Percentiles rank a stretch among this genome's conserved stretches.
These are phyloP conservation scores for Nymphaea thermarum DNA, from an alignment of 164 flowering plant species.

Conservation along the genomic window DNA sequence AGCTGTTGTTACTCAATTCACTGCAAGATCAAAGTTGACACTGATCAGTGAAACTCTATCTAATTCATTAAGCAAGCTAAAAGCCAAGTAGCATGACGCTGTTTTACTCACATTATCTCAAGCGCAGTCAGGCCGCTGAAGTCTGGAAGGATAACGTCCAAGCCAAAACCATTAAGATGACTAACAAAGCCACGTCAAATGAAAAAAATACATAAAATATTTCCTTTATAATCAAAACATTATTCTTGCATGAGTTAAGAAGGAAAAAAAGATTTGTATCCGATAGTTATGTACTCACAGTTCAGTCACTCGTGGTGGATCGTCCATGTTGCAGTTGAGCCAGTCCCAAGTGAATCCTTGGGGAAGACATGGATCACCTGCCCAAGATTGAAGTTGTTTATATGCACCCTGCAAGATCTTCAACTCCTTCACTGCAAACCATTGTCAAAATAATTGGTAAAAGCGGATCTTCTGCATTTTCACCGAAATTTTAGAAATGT, in stretches of 20 bases:
- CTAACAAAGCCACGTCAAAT: neutral
- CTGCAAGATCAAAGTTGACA: neutral
- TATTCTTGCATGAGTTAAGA: neutral
- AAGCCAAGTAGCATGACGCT: neutral
- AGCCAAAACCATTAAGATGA: neutral
- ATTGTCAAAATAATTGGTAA: neutral
- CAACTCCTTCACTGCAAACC: neutral
- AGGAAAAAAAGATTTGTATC: too few relatives aligned
- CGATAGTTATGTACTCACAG: neutral
- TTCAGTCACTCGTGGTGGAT: neutral
- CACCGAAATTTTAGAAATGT: too few relatives aligned
- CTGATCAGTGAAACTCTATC: neutral
- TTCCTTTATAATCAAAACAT: neutral
- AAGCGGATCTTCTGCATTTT: too few relatives aligned
- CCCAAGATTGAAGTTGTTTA: neutral
- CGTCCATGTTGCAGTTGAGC: neutral
- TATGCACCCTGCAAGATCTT: neutral
- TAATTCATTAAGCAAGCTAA: neutral
- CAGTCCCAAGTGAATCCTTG: neutral
- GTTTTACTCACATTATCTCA: neutral
- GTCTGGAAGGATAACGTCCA: neutral
- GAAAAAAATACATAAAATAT: too few relatives aligned
- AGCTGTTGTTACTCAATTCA: neutral
- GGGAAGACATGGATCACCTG: neutral
- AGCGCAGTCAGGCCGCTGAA: neutral